These are phyloP conservation scores for Corylus americana DNA, from an alignment of 306 rosid species.

Conservation along the genomic window DNA sequence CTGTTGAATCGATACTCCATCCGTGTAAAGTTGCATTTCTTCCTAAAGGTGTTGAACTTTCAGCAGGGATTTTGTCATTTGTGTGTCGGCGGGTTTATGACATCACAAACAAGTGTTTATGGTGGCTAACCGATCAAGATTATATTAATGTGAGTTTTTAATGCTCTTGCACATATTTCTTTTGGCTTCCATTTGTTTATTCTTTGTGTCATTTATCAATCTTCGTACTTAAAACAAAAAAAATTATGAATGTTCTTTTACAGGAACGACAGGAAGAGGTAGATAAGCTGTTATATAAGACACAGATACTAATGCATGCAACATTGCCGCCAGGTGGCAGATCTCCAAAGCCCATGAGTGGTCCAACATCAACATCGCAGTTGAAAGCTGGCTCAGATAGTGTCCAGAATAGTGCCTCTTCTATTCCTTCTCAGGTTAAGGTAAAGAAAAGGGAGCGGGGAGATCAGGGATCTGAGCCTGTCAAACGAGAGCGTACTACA, in stretches of 20 bases:
- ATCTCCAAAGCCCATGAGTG: slow-evolving; percentile 78
- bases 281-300: slow-evolving; percentile 64
- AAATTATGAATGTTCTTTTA: neutral
- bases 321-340: slow-evolving; percentile 74
- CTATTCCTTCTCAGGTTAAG: slow-evolving; percentile 62
- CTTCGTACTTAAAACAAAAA: neutral
- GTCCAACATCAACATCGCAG: slow-evolving; percentile 74
- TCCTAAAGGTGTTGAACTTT: slow-evolving; percentile 70
- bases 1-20: slow-evolving; percentile 76
- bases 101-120: slow-evolving; percentile 71
- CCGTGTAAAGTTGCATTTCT: slow-evolving; percentile 94
- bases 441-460: slow-evolving; percentile 78
- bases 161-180: neutral
- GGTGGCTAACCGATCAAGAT: slow-evolving; percentile 85
- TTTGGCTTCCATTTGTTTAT: neutral
- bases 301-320: slow-evolving; percentile 74
- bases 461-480: slow-evolving; percentile 66
- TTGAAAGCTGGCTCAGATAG: slow-evolving; percentile 74
- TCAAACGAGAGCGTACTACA: slow-evolving; percentile 56
- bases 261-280: slow-evolving; percentile 90
- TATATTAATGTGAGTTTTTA: slow-evolving; percentile 68
- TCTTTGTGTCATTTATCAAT: slow-evolving; percentile 4
- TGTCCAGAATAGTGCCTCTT: slow-evolving; percentile 62
- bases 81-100: slow-evolving; percentile 88
- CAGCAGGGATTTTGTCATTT: slow-evolving; percentile 75